A percentile compares a stretch with the other conserved stretches of the same genome.
Evolutionary conservation across 116 monocot species (phyloP).

Genomic region (Iris pallida): DNA sequence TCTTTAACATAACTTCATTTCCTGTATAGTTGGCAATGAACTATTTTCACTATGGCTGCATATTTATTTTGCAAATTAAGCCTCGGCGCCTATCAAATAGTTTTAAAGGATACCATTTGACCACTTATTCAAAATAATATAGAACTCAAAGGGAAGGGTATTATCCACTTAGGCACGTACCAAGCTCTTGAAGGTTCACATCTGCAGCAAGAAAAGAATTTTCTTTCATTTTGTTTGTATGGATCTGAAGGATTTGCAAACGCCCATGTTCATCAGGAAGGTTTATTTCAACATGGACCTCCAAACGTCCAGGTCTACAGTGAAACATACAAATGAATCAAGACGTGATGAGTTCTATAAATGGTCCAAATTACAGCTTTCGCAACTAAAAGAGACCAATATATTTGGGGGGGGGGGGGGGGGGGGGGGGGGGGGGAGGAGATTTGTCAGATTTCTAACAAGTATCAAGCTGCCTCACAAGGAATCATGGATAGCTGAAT

Average conservation of each 20-base stretch:
- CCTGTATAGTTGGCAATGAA: no score
- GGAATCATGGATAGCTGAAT: no score
- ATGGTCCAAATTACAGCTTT: neutral
- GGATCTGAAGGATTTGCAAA: slow-evolving; percentile 94
- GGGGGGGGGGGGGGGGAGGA: no score
- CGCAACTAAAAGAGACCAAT: no score
- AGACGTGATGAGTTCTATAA: neutral
- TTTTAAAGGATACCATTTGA: no score
- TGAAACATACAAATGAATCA: slow-evolving; percentile 1
- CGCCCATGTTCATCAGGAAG: slow-evolving; percentile 99
- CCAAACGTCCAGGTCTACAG: slow-evolving; percentile 95
- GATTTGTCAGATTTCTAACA: no score
- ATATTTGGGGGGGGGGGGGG: no score
- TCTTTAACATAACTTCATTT: no score
- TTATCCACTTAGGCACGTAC: slow-evolving; percentile 29
- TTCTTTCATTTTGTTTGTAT: slow-evolving; percentile 97
- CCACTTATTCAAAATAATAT: neutral
- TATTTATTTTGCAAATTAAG: no score
- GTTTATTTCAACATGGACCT: slow-evolving; percentile 96
- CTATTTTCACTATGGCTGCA: no score
- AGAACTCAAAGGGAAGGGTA: neutral
- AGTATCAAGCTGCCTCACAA: no score
- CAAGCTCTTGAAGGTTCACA: slow-evolving; percentile 86
- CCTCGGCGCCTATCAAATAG: no score
- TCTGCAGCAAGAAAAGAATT: slow-evolving; percentile 89